Evolutionary conservation across 805 yeast species (phyloP).

Genomic region (Saccharomycopsis sp.): DNA sequence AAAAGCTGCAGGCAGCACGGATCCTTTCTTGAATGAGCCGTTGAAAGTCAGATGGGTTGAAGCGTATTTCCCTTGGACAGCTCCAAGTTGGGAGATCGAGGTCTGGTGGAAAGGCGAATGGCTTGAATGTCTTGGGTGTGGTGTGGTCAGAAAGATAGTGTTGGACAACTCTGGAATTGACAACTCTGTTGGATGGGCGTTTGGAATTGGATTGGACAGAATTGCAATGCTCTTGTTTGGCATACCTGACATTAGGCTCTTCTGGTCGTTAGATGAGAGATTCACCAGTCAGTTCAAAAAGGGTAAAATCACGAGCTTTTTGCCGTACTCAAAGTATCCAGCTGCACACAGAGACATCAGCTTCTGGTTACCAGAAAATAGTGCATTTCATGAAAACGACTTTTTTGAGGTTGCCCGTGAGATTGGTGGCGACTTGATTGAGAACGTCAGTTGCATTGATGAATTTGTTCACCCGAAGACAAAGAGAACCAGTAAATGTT

Average conservation of each 20-base stretch:
- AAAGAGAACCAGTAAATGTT: slow-evolving; percentile 69
- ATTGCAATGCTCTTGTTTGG: slow-evolving; percentile 94
- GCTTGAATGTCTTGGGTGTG: slow-evolving; percentile 96
- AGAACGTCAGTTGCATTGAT: slow-evolving; percentile 72
- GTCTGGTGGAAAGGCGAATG: slow-evolving; percentile 99
- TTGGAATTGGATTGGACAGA: slow-evolving; percentile 91
- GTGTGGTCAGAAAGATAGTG: slow-evolving; percentile 75
- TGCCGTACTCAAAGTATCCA: slow-evolving; percentile 87
- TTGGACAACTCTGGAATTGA: slow-evolving; percentile 60
- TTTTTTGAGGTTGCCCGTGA: slow-evolving; percentile 87
- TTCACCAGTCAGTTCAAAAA: slow-evolving; percentile 63
- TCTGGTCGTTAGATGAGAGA: slow-evolving; percentile 81
- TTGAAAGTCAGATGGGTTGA: slow-evolving; percentile 89
- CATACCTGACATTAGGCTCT: slow-evolving; percentile 87
- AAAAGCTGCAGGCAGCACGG: slow-evolving; percentile 46
- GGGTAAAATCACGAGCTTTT: slow-evolving; percentile 61
- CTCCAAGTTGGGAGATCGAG: slow-evolving; percentile 97
- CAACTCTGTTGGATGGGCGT: slow-evolving; percentile 87
- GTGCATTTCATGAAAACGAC: slow-evolving; percentile 70
- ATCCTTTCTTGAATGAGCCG: slow-evolving; percentile 60
- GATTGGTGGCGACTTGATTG: slow-evolving; percentile 66
- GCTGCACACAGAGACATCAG: slow-evolving; percentile 81
- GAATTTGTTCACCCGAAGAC: slow-evolving; percentile 82
- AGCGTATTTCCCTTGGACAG: slow-evolving; percentile 96
- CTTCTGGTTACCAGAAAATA: slow-evolving; percentile 66